A percentile compares a stretch with the other conserved stretches of the same genome.
These are phyloP conservation scores for Fusarium lateritium DNA, from an alignment of 2,329 filamentous ascomycete genomes.

Conservation along the genomic window DNA sequence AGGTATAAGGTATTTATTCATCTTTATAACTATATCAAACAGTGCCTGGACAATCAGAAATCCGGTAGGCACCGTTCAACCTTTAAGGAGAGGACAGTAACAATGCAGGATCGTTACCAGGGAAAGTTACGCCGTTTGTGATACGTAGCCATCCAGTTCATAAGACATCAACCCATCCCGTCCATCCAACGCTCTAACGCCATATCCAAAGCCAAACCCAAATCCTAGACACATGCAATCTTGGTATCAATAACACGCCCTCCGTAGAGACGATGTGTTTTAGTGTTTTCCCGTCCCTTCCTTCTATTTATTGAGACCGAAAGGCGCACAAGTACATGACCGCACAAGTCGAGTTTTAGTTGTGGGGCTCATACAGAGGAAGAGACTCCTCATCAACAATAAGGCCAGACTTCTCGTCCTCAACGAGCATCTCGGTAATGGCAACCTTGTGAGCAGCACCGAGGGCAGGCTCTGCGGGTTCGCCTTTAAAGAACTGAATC, in stretches of 20 bases:
- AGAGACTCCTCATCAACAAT: conserved; percentile 58
- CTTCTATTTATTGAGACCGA: conserved; percentile 1
- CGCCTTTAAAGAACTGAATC: conserved; percentile 64
- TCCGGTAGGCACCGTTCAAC: conserved; percentile 5
- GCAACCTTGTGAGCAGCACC: conserved; percentile 53
- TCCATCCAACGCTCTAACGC: conserved; percentile 35
- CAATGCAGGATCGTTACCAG: conserved; percentile 19
- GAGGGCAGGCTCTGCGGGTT: conserved; percentile 22
- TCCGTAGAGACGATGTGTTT: conserved; percentile 13
- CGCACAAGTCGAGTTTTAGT: conserved; percentile 25
- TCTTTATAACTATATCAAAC: conserved; percentile 12
- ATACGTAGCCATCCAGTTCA: conserved; percentile 26
- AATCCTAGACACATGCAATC: conserved; percentile 33
- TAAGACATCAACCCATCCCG: conserved; percentile 27
- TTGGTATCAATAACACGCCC: conserved; percentile 39
- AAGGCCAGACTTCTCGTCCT: conserved; percentile 67
- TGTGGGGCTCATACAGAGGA: conserved; percentile 49
- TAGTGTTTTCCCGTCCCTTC: conserved; percentile 7
- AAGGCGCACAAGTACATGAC: background rate
- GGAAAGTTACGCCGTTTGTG: conserved; percentile 3
- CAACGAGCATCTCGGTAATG: conserved; percentile 54
- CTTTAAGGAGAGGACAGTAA: conserved; percentile 39
- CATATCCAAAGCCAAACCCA: conserved; percentile 12
- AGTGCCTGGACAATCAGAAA: conserved; percentile 19
- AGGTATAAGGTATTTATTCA: background rate